A percentile compares a stretch with the other conserved stretches of the same genome.
phyloP scores from a whole-genome alignment of 1,284 basidiomycete species.

The Tilletia walkeri region DNA sequence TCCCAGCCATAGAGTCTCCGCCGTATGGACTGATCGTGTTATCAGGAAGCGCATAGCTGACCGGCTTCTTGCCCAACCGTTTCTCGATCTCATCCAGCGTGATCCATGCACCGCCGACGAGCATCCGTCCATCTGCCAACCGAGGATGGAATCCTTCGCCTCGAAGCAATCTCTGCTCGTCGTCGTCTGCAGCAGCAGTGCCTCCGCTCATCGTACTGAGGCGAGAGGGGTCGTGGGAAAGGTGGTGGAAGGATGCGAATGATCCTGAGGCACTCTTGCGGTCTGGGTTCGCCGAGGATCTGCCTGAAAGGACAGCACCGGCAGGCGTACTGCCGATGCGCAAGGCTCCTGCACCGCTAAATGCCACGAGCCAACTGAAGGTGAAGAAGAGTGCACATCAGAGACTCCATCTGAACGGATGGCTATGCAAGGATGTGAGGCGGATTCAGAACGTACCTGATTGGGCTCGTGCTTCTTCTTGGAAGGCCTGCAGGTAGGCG shows the following conservation, averaged over 20 bases:
- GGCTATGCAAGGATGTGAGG: too few relatives aligned
- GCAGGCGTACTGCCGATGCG: neutral
- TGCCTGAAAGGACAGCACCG: neutral
- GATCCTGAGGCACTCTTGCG: neutral
- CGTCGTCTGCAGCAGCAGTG: neutral
- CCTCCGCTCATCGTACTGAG: too few relatives aligned
- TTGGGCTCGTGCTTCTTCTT: neutral
- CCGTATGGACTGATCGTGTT: too few relatives aligned
- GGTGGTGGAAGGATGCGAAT: neutral
- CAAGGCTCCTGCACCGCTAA: neutral
- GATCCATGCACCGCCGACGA: neutral
- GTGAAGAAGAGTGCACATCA: neutral
- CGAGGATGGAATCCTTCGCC: neutral
- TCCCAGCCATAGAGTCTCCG: too few relatives aligned
- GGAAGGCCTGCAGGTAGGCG: conserved; percentile 12
- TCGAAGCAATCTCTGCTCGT: neutral
- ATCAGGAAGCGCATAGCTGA: neutral
- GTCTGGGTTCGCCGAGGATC: neutral
- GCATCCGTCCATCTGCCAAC: neutral
- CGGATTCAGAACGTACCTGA: neutral
- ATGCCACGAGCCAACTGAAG: conserved; percentile 1
- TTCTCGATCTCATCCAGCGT: neutral
- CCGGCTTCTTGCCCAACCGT: neutral
- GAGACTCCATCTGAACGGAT: too few relatives aligned
- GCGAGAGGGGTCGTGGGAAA: too few relatives aligned